Conservation (phyloP, 1,139 yeast species). For the Wickerhamomyces sp. region DNA sequence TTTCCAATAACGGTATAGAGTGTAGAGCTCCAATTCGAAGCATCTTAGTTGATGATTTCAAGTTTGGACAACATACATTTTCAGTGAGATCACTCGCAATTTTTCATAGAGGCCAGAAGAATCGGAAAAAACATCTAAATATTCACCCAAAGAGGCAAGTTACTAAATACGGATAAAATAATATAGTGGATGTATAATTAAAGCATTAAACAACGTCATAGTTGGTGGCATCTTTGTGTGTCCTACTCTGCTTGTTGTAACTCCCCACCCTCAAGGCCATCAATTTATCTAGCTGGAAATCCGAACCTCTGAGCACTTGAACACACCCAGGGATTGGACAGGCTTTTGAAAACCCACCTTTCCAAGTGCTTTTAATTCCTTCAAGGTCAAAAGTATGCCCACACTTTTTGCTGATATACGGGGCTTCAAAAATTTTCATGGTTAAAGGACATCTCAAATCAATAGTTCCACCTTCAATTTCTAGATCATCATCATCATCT, state of each 20-base stretch:
- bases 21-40: too few species aligned
- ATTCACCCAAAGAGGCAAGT: too few species aligned
- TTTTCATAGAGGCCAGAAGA: too few species aligned
- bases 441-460: conserved; percentile 65
- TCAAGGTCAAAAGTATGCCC: conserved; percentile 55
- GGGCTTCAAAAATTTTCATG: conserved; percentile 42
- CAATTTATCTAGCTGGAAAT: conserved; percentile 39
- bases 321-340: conserved; percentile 24
- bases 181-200: too few species aligned
- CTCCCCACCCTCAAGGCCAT: conserved; percentile 47
- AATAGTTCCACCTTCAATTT: conserved; percentile 62
- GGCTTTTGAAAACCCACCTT: not conserved
- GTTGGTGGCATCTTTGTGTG: conserved; percentile 1
- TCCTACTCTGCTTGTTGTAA: conserved; percentile 20
- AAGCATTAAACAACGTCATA: conserved; percentile 12
- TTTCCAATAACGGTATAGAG: too few species aligned
- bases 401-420: conserved; percentile 50
- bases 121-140: too few species aligned
- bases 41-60: too few species aligned
- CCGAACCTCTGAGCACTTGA: conserved; percentile 11
- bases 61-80: too few species aligned
- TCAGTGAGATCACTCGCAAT: too few species aligned
- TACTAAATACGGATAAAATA: too few species aligned
- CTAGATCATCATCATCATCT: conserved; percentile 55
- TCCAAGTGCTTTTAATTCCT: conserved; percentile 35